phyloP scores from a whole-genome alignment of 2,329 filamentous ascomycete genomes.

The Penicillium sp. region DNA sequence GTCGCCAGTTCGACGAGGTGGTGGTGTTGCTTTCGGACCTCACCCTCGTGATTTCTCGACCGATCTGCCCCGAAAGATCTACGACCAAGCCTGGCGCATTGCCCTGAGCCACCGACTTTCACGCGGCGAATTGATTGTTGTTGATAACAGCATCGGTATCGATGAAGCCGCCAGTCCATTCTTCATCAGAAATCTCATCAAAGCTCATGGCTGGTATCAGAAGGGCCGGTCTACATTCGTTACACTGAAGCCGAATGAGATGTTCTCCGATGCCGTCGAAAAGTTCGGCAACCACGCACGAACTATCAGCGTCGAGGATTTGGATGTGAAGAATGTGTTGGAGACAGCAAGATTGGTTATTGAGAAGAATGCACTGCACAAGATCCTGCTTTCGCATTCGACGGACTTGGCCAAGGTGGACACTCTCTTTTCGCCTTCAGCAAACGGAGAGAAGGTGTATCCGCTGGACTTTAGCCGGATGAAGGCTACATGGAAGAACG shows the following conservation, averaged over 20 bases:
- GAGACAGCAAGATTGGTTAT: slow-evolving; percentile 82
- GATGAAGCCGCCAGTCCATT: slow-evolving; percentile 54
- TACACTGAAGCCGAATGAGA: slow-evolving; percentile 59
- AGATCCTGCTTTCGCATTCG: slow-evolving; percentile 67
- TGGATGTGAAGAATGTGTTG: slow-evolving; percentile 93
- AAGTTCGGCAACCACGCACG: slow-evolving; percentile 65
- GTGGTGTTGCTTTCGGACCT: slow-evolving; percentile 87
- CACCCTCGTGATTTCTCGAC: slow-evolving; percentile 89
- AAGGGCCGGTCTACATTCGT: slow-evolving; percentile 74
- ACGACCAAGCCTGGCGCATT: slow-evolving; percentile 92
- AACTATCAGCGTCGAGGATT: slow-evolving; percentile 68
- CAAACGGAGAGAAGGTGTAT: slow-evolving; percentile 2
- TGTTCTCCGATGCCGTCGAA: slow-evolving; percentile 66
- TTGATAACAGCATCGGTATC: slow-evolving; percentile 71
- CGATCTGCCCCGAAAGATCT: slow-evolving; percentile 79
- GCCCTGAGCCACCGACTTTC: slow-evolving; percentile 89
- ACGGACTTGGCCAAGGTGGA: slow-evolving; percentile 36
- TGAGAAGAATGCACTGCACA: slow-evolving; percentile 74
- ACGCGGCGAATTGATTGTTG: slow-evolving; percentile 80
- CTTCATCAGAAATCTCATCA: slow-evolving; percentile 67
- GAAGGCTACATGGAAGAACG: neutral
- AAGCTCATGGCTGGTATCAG: slow-evolving; percentile 67
- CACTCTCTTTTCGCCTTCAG: slow-evolving; percentile 6
- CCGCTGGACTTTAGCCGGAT: neutral
- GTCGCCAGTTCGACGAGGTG: slow-evolving; percentile 76